Conservation (phyloP, 2,329 filamentous ascomycete genomes). For the Aureobasidium sp. region DNA sequence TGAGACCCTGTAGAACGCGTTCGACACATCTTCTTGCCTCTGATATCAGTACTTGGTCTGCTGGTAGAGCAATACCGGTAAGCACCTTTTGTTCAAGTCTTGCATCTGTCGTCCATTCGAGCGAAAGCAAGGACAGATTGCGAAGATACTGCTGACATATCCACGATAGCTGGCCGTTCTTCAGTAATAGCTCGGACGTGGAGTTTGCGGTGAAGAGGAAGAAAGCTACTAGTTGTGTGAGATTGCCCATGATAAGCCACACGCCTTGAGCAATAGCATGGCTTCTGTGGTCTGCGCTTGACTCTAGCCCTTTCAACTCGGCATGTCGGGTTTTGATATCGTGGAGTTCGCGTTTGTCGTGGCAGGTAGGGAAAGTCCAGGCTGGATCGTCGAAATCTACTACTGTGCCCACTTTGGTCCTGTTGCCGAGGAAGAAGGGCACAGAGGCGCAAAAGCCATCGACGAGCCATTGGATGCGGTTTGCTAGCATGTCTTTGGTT, state of each 20-base stretch:
- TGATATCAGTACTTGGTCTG: not conserved
- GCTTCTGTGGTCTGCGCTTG: not conserved
- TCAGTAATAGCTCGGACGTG: not conserved
- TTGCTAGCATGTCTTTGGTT: not conserved
- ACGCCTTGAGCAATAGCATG: not conserved
- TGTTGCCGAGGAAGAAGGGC: not conserved
- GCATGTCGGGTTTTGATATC: not conserved
- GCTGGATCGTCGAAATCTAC: not conserved
- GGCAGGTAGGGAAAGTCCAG: not conserved
- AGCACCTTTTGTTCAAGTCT: not conserved
- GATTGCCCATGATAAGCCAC: not conserved
- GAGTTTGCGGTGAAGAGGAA: not conserved
- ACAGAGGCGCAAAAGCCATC: not conserved
- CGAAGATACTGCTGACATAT: conserved; percentile 1
- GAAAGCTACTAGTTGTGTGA: not conserved
- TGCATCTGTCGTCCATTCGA: not conserved
- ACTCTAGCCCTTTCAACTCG: not conserved
- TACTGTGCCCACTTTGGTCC: not conserved
- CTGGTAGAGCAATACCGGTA: not conserved
- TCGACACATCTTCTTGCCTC: not conserved
- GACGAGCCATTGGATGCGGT: not conserved
- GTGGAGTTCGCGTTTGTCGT: not conserved
- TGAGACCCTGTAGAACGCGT: not conserved
- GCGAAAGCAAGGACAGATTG: not conserved
- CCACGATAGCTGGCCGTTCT: not conserved